Conservation (phyloP, 2,329 filamentous ascomycete genomes). For the Penicillium freii region DNA sequence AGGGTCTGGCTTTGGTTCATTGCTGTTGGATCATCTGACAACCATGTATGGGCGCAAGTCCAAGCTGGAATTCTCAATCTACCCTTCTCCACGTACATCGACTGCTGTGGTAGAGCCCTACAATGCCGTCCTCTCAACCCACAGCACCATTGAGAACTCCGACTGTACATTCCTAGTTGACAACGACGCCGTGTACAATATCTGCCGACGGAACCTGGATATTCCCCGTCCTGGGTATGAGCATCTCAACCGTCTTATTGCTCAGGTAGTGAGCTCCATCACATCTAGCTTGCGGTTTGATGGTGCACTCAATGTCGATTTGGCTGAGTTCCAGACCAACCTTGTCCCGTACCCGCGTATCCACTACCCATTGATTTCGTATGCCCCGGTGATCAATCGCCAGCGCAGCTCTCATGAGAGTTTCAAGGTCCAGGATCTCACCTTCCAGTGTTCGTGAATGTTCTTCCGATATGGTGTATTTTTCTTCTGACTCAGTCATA, state of each 20-base stretch:
- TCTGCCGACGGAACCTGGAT: slow-evolving; percentile 63
- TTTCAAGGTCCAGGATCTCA: slow-evolving; percentile 77
- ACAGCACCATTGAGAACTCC: slow-evolving; percentile 65
- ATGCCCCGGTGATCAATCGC: slow-evolving; percentile 63
- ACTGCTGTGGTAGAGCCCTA: slow-evolving; percentile 69
- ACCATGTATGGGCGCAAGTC: slow-evolving; percentile 67
- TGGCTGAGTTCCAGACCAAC: slow-evolving; percentile 70
- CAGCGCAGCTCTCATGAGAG: slow-evolving; percentile 80
- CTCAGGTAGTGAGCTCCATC: slow-evolving; percentile 66
- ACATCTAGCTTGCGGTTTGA: slow-evolving; percentile 65
- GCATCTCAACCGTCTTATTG: slow-evolving; percentile 65
- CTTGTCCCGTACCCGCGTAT: slow-evolving; percentile 67
- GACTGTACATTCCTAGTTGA: slow-evolving; percentile 69
- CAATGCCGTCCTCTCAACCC: slow-evolving; percentile 57
- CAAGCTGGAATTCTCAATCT: slow-evolving; percentile 66
- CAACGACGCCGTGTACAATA: slow-evolving; percentile 68
- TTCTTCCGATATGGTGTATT: background rate
- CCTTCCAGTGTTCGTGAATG: slow-evolving; percentile 56
- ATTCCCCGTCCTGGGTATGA: slow-evolving; percentile 64
- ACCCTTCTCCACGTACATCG: slow-evolving; percentile 62
- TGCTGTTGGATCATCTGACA: slow-evolving; percentile 63
- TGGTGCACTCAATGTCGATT: slow-evolving; percentile 65
- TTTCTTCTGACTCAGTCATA: slow-evolving; percentile 23
- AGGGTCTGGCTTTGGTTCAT: slow-evolving; percentile 64
- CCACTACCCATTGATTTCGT: slow-evolving; percentile 65